Base-by-base conservation (phyloP, 768 basidiomycete genomes). In the Hemileccinum rubropunctum region DNA sequence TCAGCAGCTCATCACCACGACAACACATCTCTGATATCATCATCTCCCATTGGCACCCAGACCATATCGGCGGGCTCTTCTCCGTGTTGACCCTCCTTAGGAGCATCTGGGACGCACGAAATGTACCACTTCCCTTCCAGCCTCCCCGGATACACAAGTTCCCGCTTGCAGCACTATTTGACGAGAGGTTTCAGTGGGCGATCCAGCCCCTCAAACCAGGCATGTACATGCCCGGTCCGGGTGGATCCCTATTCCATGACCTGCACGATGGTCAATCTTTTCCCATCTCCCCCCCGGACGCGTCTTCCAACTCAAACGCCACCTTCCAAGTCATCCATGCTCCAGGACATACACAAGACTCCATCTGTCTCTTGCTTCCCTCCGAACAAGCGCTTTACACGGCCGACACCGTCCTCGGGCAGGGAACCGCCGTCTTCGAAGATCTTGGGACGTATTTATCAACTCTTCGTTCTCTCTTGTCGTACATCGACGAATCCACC, bases 271-370 rank as follows among this genome's bases (percentile, higher is more conserved):
- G 67, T 0, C 86, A 91, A 60, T 61, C 67, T 2, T 61, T 90
- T 34, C 48, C 66, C 14, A 63, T 78, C 23, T 63, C 72, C 4
- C 21, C 14, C 28, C 7, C 39, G 0, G 42, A 41, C 35, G 1
- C 48, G 4, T 26, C 45, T 47, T 9, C 53, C 48, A n/a, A 46
- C 30, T 6, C 53, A 10, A 43, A 50, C 3, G 40, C 42, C 28
- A 40, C 38, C 8, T 75, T 97, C 10, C 76, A 76, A 21, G 80
- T 97, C 20, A 59, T 98, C 1, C 84, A 91, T 63, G 85, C 91
- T 0, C 95, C 95, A 0, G 95, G 95, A 1, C 95, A 98, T 58
- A 98, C 95, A 0, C 59, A 71, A 40, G 95, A 98, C 66, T 94
- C 91, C 3, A 78, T 97, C 61, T 84, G 77, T 42, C 72, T 98